Base-by-base conservation (phyloP, 2,329 filamentous ascomycete genomes). In the Lojkania enalia region DNA sequence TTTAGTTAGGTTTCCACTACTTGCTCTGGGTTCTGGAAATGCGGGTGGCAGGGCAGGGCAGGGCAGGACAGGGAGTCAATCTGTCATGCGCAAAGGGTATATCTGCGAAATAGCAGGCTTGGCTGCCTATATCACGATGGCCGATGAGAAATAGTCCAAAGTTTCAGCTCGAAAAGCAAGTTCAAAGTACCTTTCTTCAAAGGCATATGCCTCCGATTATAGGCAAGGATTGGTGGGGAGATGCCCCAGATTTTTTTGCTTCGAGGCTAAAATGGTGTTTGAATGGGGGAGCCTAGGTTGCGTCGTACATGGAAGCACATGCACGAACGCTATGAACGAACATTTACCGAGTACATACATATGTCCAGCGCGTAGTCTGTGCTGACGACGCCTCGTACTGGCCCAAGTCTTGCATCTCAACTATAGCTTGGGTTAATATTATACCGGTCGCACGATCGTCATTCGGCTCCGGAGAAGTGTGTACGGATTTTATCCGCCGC, bases 251-350 rank as follows among this genome's bases (percentile, higher is more conserved):
- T 33, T 33, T 9, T n/a, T n/a, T n/a, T n/a, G n/a, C n/a, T n/a
- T 33, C 30, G 30, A 33, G 30, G 30, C 30, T 33, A 33, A 33
- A 33, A 16, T 7, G 30, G n/a, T n/a, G n/a, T n/a, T n/a, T n/a
- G n/a, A n/a, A n/a, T n/a, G n/a, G n/a, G n/a, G n/a, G n/a, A n/a
- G n/a, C n/a, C n/a, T n/a, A n/a, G n/a, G n/a, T n/a, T n/a, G n/a
- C n/a, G n/a, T n/a, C n/a, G n/a, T n/a, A n/a, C n/a, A n/a, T n/a
- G n/a, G n/a, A n/a, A n/a, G n/a, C n/a, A n/a, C n/a, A n/a, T n/a
- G n/a, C n/a, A n/a, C n/a, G n/a, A n/a, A n/a, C n/a, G n/a, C n/a
- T n/a, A n/a, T n/a, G n/a, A n/a, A n/a, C n/a, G n/a, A n/a, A n/a
- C n/a, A n/a, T n/a, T n/a, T n/a, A n/a, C n/a, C n/a, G n/a, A n/a